phyloP scores from a whole-genome alignment of 2,329 filamentous ascomycete species.

The Aspergillus chevalieri region DNA sequence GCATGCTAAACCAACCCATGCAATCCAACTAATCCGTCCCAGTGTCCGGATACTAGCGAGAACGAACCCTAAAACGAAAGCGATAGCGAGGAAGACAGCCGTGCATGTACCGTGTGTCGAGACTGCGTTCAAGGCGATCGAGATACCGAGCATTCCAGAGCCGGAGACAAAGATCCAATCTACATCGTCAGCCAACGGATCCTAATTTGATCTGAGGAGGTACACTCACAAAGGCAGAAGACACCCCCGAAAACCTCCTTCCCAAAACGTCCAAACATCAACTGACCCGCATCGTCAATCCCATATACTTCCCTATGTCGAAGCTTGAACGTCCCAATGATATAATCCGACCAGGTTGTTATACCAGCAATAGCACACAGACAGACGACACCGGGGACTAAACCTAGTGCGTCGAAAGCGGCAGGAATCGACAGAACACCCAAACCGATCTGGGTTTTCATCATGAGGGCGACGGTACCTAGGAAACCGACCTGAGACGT shows the following conservation, averaged over 20 bases:
- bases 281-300: conserved; percentile 51
- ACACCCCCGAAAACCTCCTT: conserved; percentile 40
- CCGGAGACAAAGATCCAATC: conserved; percentile 33
- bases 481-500: conserved; percentile 35
- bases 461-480: conserved; percentile 40
- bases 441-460: conserved; percentile 42
- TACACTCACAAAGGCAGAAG: conserved; percentile 1
- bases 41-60: conserved; percentile 29
- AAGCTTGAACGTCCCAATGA: conserved; percentile 47
- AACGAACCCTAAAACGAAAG: conserved; percentile 3
- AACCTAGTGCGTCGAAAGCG: conserved; percentile 41
- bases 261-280: conserved; percentile 50
- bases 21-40: conserved; percentile 26
- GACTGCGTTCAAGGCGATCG: conserved; percentile 35
- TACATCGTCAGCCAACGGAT: not conserved
- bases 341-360: conserved; percentile 46
- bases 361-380: conserved; percentile 37
- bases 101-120: conserved; percentile 29
- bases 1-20: conserved; percentile 25
- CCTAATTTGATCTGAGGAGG: conserved; percentile 31
- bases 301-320: conserved; percentile 51
- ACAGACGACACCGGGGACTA: conserved; percentile 44
- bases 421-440: conserved; percentile 44
- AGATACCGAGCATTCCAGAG: conserved; percentile 37
- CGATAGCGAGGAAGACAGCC: conserved; percentile 12